phyloP scores from a whole-genome alignment of 2,329 filamentous ascomycete species.

The Paraphoma chrysanthemicola region DNA sequence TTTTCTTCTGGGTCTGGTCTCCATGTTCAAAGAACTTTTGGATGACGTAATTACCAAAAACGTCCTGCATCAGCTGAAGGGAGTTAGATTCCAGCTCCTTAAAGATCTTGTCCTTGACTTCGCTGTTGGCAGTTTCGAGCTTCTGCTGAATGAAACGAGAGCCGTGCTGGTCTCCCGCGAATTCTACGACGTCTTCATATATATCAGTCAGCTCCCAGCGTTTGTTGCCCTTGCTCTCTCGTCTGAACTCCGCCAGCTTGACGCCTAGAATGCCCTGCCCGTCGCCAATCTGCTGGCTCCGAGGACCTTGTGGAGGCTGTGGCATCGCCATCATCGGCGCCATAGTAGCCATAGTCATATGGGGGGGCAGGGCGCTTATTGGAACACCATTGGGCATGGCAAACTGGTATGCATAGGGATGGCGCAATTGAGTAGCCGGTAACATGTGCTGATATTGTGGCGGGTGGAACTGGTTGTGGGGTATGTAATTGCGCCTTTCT shows the following conservation, averaged over 20 bases:
- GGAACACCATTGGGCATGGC: conserved; percentile 45
- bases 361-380: conserved; percentile 42
- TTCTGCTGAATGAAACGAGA: conserved; percentile 96
- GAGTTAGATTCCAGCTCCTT: conserved; percentile 84
- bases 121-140: conserved; percentile 89
- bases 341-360: conserved; percentile 43
- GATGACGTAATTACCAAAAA: conserved; percentile 98
- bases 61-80: conserved; percentile 89
- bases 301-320: conserved; percentile 52
- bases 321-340: conserved; percentile 45
- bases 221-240: conserved; percentile 73
- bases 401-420: conserved; percentile 46
- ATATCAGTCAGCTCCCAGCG: conserved; percentile 89
- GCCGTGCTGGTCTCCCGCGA: conserved; percentile 93
- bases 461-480: conserved; percentile 40
- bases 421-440: conserved; percentile 44
- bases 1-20: conserved; percentile 89
- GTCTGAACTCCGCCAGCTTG: conserved; percentile 80
- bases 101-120: conserved; percentile 93
- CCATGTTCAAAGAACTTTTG: conserved; percentile 98
- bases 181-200: conserved; percentile 86
- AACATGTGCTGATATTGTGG: conserved; percentile 45
- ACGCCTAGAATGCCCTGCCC: conserved; percentile 69
- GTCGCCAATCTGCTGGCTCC: conserved; percentile 61
- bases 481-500: conserved; percentile 43